Base-by-base conservation (phyloP, 1,139 yeast genomes). In the Protomyces inouyei region DNA sequence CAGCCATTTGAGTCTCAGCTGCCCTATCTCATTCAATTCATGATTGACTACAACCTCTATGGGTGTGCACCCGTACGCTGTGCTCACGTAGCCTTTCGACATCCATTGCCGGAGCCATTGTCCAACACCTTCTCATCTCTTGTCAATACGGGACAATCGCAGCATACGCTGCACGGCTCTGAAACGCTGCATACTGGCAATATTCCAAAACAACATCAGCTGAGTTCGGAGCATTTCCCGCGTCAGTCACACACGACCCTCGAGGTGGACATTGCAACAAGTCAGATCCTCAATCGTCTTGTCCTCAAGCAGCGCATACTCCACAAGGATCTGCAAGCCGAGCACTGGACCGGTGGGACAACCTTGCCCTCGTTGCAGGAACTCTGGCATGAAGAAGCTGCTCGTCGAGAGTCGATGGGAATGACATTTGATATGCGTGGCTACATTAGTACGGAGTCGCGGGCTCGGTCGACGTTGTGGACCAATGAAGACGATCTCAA, bases 1-100 rank as follows among this genome's bases (percentile, higher is more conserved):
- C 84, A 84, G 59, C 83, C 85, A 0, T 88, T 79, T 72, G 98
- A 93, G 71, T 80, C 92, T 0, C 98, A 93, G 72, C 79, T 93
- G 12, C 95, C 97, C 0, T 86, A 79, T 71, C 73, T 83, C 0
- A 74, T 90, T 21, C 97, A 93, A 72, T 90, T 93, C 72, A 75
- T 89, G 51, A 79, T 89, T 0, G 98, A 95, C 72, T 90, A 81
- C 74, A 92, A 92, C 71, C 75, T 92, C 46, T 89, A 82, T 73
- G 95, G 97, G 0, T 89, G 97, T 74, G 86, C 87, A 4, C 87
- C 95, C 91, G 68, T 93, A 45, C 76, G 79, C 25, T 64, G 81
- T 66, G 67, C 52, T 66, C 55, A 60, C 16, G 68, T 56, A 6
- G 25, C 56, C 54, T 57, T 61, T 57, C 14, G 74, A 67, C 36